Evolutionary conservation across 2,329 filamentous ascomycete species (phyloP).

Genomic region (Colletotrichum nymphaeae): DNA sequence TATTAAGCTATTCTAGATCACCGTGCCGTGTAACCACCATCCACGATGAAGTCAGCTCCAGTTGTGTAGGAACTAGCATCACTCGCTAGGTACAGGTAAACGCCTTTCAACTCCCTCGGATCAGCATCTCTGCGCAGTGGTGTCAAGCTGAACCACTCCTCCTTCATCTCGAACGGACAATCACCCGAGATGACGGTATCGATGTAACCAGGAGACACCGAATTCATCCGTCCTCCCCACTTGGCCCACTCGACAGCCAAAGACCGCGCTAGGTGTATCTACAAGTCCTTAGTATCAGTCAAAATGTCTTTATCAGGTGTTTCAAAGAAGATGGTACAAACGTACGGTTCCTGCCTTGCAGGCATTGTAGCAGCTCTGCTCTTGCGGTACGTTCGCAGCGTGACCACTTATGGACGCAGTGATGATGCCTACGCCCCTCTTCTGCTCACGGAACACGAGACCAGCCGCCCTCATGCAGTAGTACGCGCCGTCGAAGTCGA

Average conservation of each 20-base stretch:
- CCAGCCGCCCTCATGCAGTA: conserved; percentile 48
- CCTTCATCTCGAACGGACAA: conserved; percentile 47
- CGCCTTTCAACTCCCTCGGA: conserved; percentile 45
- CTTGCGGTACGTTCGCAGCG: conserved; percentile 63
- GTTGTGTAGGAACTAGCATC: conserved; percentile 47
- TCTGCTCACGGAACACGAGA: conserved; percentile 46
- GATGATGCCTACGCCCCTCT: conserved; percentile 48
- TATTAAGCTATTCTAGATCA: not conserved
- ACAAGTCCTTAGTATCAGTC: conserved; percentile 4
- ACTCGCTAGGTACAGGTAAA: conserved; percentile 47
- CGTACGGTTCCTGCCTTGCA: conserved; percentile 75
- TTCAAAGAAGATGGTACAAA: conserved; percentile 43
- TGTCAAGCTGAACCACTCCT: conserved; percentile 47
- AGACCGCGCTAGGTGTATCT: conserved; percentile 46
- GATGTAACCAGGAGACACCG: conserved; percentile 50
- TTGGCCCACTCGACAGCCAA: conserved; percentile 45
- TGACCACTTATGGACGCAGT: conserved; percentile 49
- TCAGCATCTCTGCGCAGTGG: conserved; percentile 44
- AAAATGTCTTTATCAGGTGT: not conserved
- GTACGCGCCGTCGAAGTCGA: conserved; percentile 48
- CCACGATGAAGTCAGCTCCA: conserved; percentile 45
- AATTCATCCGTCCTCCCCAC: conserved; percentile 41
- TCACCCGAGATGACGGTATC: conserved; percentile 48
- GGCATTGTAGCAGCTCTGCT: conserved; percentile 85
- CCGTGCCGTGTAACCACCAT: conserved; percentile 42